Percentiles rank a stretch among this genome's conserved stretches.
Conservation (phyloP, 2,329 filamentous ascomycete species). For the Teratosphaeria viscida region DNA sequence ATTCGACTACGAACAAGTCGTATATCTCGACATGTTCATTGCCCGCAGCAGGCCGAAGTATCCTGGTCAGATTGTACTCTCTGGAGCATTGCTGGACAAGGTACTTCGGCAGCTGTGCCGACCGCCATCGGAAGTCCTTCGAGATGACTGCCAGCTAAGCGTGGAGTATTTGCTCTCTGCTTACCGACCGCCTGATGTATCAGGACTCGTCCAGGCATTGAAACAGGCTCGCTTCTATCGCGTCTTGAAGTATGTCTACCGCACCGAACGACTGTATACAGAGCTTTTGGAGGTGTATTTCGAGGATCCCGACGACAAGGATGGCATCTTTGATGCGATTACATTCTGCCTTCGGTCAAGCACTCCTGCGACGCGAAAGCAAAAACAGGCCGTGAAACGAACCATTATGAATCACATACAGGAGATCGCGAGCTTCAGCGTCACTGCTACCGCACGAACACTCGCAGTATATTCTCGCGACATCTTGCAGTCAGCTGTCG, state of each 20-base stretch:
- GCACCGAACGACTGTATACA: conserved; percentile 65
- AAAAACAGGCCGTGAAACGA: conserved; percentile 58
- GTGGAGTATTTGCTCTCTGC: conserved; percentile 89
- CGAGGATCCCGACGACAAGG: conserved; percentile 68
- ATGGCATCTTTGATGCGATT: conserved; percentile 69
- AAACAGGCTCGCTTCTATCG: conserved; percentile 75
- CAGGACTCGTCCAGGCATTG: conserved; percentile 65
- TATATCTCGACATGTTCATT: conserved; percentile 98
- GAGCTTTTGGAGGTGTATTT: conserved; percentile 73
- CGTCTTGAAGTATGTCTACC: conserved; percentile 83
- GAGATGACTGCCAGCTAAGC: conserved; percentile 93
- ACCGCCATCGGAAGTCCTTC: conserved; percentile 68
- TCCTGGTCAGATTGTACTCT: conserved; percentile 84
- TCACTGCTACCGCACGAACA: conserved; percentile 53
- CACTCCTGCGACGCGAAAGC: conserved; percentile 55
- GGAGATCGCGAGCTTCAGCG: conserved; percentile 58
- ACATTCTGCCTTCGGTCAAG: conserved; percentile 59
- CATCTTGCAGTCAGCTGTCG: conserved; percentile 56
- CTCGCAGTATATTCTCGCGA: conserved; percentile 52
- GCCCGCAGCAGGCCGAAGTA: conserved; percentile 94
- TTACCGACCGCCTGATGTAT: conserved; percentile 78
- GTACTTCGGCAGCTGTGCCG: conserved; percentile 75
- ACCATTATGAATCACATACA: conserved; percentile 56
- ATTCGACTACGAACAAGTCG: conserved; percentile 70
- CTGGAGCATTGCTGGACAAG: conserved; percentile 72